Base-by-base conservation (phyloP, 1,284 basidiomycete species). In the Golubevia pallescens region DNA sequence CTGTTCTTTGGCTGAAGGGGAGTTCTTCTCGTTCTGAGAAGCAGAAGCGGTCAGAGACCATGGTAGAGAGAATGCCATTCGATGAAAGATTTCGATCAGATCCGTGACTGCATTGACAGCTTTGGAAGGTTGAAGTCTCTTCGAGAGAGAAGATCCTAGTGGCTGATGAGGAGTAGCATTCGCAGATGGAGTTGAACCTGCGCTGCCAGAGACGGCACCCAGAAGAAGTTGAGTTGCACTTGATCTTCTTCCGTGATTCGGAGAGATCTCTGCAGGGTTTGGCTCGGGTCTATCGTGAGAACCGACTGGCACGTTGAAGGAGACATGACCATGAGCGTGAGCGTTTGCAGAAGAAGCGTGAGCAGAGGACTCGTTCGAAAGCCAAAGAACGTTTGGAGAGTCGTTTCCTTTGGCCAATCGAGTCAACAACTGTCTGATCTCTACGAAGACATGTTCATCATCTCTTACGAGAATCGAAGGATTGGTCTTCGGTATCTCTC, bases 41-140 rank as follows among this genome's bases (percentile, higher is more conserved):
- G 13, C 6, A 56, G 54, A 21, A 5, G 54, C 13, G 6, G 54
- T 7, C 54, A 21, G 54, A 5, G 54, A 21, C 76, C 78, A 80
- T 1, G 80, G 75, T 21, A 75, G 73, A 24, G 69, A 74, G 70
- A 85, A 85, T 2, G 81, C 77, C 67, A 85, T 70, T 38, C 72
- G 77, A 48, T 84, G 73, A 65, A 85, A 85, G 63, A 84, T 69
- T 56, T 71, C 66, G 52, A 82, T 77, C 58, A 84, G 60, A 66
- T 82, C 80, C 20, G 75, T 68, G 0, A 74, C 74, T n/a, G 78
- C 70, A 13, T 61, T 20, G 10, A 52, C 32, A 13, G 63, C 24
- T 55, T 58, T 52, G 48, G 62, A 59, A 13, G 34, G 34, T 38
- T 38, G 34, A 38, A 5, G 5, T 38, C 5, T 4, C 10, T 38